Evolutionary conservation across 225 moss, liverwort and hornwort genomes (phyloP).

Genomic region (Marchantia paleacea): DNA sequence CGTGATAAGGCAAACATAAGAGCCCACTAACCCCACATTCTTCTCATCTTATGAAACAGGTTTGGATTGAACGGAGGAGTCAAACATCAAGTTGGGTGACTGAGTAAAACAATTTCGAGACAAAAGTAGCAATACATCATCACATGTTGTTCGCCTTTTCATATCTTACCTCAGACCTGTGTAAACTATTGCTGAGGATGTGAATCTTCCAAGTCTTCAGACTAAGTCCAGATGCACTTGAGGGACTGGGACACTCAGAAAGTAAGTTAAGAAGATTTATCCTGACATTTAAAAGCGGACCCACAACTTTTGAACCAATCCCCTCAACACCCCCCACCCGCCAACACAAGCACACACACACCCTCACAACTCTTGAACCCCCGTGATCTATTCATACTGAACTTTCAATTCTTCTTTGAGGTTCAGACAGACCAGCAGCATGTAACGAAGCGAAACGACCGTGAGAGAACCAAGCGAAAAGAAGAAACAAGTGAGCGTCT

Average conservation of each 20-base stretch:
- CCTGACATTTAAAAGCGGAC: no score
- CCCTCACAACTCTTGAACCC: not conserved
- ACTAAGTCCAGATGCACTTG: not conserved
- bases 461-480: not conserved
- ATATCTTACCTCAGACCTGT: no score
- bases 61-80: not conserved
- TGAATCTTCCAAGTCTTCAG: no score
- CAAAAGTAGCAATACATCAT: no score
- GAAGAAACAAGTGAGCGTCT: not conserved
- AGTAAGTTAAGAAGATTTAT: not conserved
- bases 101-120: no score
- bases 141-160: no score
- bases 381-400: not conserved
- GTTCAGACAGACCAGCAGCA: not conserved
- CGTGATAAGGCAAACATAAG: slow-evolving; percentile 3
- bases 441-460: not conserved
- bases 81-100: not conserved
- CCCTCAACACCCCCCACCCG: not conserved
- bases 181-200: no score
- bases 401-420: not conserved
- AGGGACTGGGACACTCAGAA: not conserved
- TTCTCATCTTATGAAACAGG: not conserved
- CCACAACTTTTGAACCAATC: no score
- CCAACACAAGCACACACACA: not conserved
- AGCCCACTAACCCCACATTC: not conserved